Evolutionary conservation across 192 early-diverging fungal species (phyloP), one percentile per base, ranked within the genome.

Genomic region (Podila clonocystis): DNA sequence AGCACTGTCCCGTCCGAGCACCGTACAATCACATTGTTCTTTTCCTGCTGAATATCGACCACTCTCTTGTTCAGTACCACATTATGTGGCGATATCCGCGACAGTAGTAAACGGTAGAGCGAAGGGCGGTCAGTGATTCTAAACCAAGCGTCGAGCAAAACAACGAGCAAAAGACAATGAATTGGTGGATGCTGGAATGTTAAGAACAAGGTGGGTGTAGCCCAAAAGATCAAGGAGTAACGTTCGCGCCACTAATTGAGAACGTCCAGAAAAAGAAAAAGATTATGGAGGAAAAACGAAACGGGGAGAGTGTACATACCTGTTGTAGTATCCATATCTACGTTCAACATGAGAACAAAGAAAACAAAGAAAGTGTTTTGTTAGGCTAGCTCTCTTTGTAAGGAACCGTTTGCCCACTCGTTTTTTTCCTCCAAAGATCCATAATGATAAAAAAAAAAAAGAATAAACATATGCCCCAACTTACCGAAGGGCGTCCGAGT

Each of bases 101-200:
- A 77, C 9, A 77, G 58, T 11, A 77, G 55, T 7, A 77, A 31
- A 19, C 30, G 58, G 63, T 77, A 77, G 26, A 77, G 67, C 1
- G 75, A 77, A 7, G 75, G 75, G 20, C 75, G 57, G n/a, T 77
- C 75, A 68, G 70, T 77, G 68, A 77, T 71, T 36, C 75, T 77
- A 28, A 13, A 41, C 12, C 38, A 38, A 38, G 36, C 5, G 5
- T 38, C 7, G 36, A 1, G 2, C 5, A 2, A 38, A 38, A 8
- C 28, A 31, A 59, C n/a, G n/a, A n/a, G n/a, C 5, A 30, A 30
- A 59, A 59, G 58, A 52, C 7, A 52, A 52, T 22, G 19, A 52
- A 19, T n/a, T 38, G 36, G 36, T 38, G 36, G 36, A 38, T 38
- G 36, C 9, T 38, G 36, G 9, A 38, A 38, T 38, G 36, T 38